A percentile compares a stretch with the other conserved stretches of the same genome.
Conservation (phyloP, 768 basidiomycete species). For the Lactarius tabidus region DNA sequence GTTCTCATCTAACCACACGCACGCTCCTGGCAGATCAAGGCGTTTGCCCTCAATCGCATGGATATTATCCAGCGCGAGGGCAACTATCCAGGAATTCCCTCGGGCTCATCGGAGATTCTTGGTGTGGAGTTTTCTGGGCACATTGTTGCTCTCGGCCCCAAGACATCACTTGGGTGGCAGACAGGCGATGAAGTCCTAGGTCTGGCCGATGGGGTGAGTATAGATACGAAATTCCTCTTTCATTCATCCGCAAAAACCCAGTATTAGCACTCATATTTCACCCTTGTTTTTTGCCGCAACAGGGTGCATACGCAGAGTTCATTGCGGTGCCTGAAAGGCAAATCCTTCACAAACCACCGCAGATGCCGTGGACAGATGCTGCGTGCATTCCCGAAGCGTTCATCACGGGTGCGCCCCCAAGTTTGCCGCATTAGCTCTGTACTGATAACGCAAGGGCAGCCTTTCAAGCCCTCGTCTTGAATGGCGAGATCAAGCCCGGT, state of each 20-base stretch:
- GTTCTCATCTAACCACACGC: not conserved
- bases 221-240: not conserved
- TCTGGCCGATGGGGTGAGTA: constrained; percentile 70
- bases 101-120: constrained; percentile 68
- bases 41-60: constrained; percentile 89
- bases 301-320: constrained; percentile 93
- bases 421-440: not conserved
- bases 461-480: constrained; percentile 60
- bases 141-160: constrained; percentile 38
- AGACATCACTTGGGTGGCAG: constrained; percentile 34
- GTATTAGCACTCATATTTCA: not conserved
- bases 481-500: constrained; percentile 62
- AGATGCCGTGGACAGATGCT: constrained; percentile 79
- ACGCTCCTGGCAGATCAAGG: constrained; percentile 49
- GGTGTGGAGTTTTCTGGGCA: constrained; percentile 88
- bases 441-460: constrained; percentile 35
- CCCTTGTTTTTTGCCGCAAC: not conserved
- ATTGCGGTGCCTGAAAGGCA: constrained; percentile 62
- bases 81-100: constrained; percentile 63
- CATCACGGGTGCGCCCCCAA: constrained; percentile 59
- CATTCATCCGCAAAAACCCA: not conserved
- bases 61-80: constrained; percentile 72
- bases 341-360: constrained; percentile 66
- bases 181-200: constrained; percentile 86
- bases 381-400: constrained; percentile 87